Percentiles rank a stretch among this genome's conserved stretches.
Evolutionary conservation across 139 green algal genomes (phyloP).

Genomic region (Chlamydomonas schloesseri): DNA sequence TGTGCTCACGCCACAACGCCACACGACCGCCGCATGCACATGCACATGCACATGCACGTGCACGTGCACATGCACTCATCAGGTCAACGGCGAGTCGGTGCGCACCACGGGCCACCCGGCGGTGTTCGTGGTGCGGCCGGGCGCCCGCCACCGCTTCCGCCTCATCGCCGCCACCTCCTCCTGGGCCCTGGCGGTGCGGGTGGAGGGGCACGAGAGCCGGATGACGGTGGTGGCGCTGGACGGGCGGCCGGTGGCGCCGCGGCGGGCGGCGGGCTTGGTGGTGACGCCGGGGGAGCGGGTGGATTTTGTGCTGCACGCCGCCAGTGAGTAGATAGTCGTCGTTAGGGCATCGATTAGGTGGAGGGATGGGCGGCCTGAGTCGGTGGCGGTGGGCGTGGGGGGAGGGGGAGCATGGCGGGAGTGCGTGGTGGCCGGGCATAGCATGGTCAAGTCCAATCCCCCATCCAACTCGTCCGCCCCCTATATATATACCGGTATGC

Average conservation of each 20-base stretch:
- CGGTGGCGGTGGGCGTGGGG: too few relatives aligned
- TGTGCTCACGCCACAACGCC: too few relatives aligned
- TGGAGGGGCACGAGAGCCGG: neutral
- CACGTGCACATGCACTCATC: neutral
- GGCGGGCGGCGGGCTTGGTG: neutral
- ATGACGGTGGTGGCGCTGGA: conserved; percentile 28
- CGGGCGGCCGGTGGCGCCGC: neutral
- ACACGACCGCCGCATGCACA: too few relatives aligned
- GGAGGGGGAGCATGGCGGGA: too few relatives aligned
- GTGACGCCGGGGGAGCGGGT: conserved; percentile 22
- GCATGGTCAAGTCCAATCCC: too few relatives aligned
- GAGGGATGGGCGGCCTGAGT: too few relatives aligned
- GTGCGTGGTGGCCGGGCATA: too few relatives aligned
- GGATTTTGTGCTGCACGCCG: conserved; percentile 3
- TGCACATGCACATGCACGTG: too few relatives aligned
- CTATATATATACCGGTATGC: too few relatives aligned
- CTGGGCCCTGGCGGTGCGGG: neutral
- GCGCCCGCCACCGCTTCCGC: neutral
- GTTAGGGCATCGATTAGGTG: too few relatives aligned
- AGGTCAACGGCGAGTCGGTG: conserved; percentile 30
- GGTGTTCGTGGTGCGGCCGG: neutral
- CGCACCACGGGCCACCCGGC: neutral
- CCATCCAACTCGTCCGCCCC: too few relatives aligned
- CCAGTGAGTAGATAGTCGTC: neutral
- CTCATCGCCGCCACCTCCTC: conserved; percentile 7